phyloP scores from a whole-genome alignment of 129 eudicot genomes.

The Arctium lappa region DNA sequence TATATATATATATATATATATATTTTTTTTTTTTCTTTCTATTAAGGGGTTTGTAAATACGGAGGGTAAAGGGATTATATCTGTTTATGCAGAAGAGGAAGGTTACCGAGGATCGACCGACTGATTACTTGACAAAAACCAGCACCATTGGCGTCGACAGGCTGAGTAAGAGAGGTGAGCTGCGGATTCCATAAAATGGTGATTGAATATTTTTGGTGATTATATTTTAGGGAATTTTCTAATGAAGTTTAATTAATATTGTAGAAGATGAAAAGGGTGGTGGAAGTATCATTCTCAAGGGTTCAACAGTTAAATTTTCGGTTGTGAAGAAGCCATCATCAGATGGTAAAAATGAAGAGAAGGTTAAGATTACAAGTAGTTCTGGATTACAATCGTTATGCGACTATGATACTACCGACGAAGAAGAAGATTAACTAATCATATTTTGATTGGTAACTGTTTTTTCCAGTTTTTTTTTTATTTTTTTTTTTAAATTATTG shows the following conservation, averaged over 20 bases:
- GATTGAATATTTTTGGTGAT: neutral
- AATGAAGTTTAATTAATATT: neutral
- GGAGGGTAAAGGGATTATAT: neutral
- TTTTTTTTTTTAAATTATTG: too few species aligned
- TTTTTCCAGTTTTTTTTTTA: neutral
- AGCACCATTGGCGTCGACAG: slow-evolving; percentile 19
- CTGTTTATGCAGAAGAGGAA: slow-evolving; percentile 46
- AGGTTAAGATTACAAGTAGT: slow-evolving; percentile 1
- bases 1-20: too few species aligned
- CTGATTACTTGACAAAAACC: slow-evolving; percentile 41
- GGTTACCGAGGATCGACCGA: slow-evolving; percentile 36
- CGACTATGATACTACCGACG: slow-evolving; percentile 51
- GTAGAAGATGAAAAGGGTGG: slow-evolving; percentile 12
- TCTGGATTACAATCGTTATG: slow-evolving; percentile 38
- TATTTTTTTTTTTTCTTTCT: neutral
- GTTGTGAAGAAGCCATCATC: slow-evolving; percentile 25
- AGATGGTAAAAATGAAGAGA: neutral
- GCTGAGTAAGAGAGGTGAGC: slow-evolving; percentile 36
- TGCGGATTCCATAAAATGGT: neutral
- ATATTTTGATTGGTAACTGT: neutral
- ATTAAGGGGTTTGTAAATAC: neutral
- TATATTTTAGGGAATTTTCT: neutral
- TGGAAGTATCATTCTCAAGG: slow-evolving; percentile 31
- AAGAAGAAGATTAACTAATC: slow-evolving; percentile 24
- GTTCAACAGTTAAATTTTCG: slow-evolving; percentile 25